Evolutionary conservation across 129 eudicot species (phyloP).

Genomic region (Artemisia annua): DNA sequence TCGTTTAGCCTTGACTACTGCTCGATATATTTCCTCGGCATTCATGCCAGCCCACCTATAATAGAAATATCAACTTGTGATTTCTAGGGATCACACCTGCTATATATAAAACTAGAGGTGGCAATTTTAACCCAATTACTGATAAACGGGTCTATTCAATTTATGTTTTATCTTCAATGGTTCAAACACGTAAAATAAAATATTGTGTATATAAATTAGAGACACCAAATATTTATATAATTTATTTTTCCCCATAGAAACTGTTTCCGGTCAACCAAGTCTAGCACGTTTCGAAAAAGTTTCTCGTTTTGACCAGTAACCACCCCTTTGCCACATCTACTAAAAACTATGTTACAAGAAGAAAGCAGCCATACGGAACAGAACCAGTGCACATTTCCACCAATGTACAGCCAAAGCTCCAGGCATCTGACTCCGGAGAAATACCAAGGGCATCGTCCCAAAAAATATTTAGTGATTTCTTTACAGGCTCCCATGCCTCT

Average conservation of each 20-base stretch:
- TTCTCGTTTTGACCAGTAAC: conserved; percentile 1
- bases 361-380: conserved; percentile 68
- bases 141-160: not conserved
- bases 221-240: too few species aligned
- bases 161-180: not conserved
- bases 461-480: conserved; percentile 70
- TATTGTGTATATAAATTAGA: too few species aligned
- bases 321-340: not conserved
- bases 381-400: conserved; percentile 99
- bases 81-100: not conserved
- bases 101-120: not conserved
- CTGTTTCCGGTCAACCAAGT: too few species aligned
- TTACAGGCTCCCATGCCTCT: conserved; percentile 97
- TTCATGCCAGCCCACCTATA: conserved; percentile 96
- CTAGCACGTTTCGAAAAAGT: too few species aligned
- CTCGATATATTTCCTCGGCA: conserved; percentile 85
- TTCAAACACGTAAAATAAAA: not conserved
- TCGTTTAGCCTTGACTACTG: conserved; percentile 66
- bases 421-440: conserved; percentile 96
- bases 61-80: conserved; percentile 18
- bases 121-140: not conserved
- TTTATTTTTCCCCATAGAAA: too few species aligned
- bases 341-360: not conserved
- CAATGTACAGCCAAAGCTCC: conserved; percentile 99
- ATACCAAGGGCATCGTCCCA: conserved; percentile 98